Evolutionary conservation across 805 yeast genomes (phyloP).

Genomic region (Wickerhamiella qilinensis): DNA sequence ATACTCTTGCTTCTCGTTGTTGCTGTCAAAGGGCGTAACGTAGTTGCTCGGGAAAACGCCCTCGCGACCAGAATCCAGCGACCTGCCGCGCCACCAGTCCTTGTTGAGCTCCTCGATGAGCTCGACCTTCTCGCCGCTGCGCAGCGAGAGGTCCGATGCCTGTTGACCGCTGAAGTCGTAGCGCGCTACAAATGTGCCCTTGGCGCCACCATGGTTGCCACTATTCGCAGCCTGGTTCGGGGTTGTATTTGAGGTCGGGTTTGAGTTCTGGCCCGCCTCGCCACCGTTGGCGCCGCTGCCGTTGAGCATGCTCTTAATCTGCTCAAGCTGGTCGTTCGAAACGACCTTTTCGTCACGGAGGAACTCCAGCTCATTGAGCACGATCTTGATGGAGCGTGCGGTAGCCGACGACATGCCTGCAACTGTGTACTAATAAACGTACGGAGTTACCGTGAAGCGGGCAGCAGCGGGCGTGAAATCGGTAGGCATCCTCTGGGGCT

Average conservation of each 20-base stretch:
- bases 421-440: no score
- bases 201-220: no score
- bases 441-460: no score
- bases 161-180: slow-evolving; percentile 66
- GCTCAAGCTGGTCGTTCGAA: slow-evolving; percentile 35
- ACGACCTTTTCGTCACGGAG: slow-evolving; percentile 60
- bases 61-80: slow-evolving; percentile 30
- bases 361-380: slow-evolving; percentile 69
- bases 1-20: no score
- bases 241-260: slow-evolving; percentile 24
- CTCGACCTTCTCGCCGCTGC: slow-evolving; percentile 50
- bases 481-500: no score
- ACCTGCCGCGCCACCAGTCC: slow-evolving; percentile 83
- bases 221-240: slow-evolving; percentile 7
- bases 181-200: slow-evolving; percentile 43
- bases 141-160: slow-evolving; percentile 51
- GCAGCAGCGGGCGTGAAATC: no score
- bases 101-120: slow-evolving; percentile 58
- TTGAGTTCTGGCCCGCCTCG: no score
- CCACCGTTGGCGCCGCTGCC: slow-evolving; percentile 33
- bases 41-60: slow-evolving; percentile 91
- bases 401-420: not conserved
- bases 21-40: slow-evolving; percentile 27
- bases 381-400: slow-evolving; percentile 6
- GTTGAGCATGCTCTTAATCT: slow-evolving; percentile 40